Base-by-base conservation (phyloP, 108 stramenopile species). In the Heterococcus sp. region DNA sequence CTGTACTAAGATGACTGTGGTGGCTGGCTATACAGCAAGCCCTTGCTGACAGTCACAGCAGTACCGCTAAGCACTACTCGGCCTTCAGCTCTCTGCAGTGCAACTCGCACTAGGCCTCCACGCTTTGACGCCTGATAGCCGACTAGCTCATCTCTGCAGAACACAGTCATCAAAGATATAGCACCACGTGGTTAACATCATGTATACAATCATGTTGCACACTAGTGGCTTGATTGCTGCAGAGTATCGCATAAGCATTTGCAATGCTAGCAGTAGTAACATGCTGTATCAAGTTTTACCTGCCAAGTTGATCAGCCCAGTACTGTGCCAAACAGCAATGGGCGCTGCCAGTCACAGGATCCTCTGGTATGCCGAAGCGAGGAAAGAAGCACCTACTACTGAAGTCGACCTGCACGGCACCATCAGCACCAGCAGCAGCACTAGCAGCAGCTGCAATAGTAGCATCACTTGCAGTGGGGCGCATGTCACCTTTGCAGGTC, bases 331-430 rank as follows among this genome's bases (percentile, higher is more conserved):
- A 83, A 32, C 87, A 84, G 84, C 96, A 97, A 75, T 98, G 97
- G 0, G 97, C 95, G 46, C 89, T 92, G 3, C 98, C 98, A 3
- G 94, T 94, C 2, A 98, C 97, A 1, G 97, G 95, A 82, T 99
- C 98, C 88, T 99, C 98, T 69, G 93, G 88, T 32, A 99, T 94
- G 11, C 97, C 97, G 30, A 89, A 84, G 75, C 94, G 92, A 33
- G 96, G 97, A 1, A 87, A 95, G 85, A 98, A 98, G 87, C 94
- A 97, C 31, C 97, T 93, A 27, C 92, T 93, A 37, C 76, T 72
- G 84, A 96, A 97, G 35, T 87, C 77, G 11, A 39, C 32, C 14
- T 38, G 37, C 26, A n/a, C n/a, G n/a, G n/a, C n/a, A n/a, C n/a
- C n/a, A n/a, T n/a, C n/a, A n/a, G n/a, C n/a, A n/a, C n/a, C n/a